phyloP scores from a whole-genome alignment of 306 rosid genomes.

The Citrullus mucosospermus region DNA sequence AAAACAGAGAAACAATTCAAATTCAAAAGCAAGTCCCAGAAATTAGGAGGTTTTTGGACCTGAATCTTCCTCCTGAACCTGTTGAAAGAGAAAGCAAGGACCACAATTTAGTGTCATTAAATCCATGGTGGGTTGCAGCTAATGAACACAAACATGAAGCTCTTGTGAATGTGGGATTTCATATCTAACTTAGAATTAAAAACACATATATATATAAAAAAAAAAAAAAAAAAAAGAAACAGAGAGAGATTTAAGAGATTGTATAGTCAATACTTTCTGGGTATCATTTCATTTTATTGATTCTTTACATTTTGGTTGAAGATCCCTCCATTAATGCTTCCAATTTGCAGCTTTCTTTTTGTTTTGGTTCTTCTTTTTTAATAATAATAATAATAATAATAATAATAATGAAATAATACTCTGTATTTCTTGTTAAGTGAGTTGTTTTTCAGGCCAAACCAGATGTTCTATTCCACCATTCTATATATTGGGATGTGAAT shows the following conservation, averaged over 20 bases:
- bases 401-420: background rate
- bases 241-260: conserved; percentile 15
- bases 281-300: conserved; percentile 43
- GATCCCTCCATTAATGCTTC: conserved; percentile 12
- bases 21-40: conserved; percentile 3
- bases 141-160: conserved; percentile 21
- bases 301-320: conserved; percentile 43
- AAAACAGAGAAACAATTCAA: background rate
- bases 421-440: background rate
- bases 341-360: conserved; percentile 8
- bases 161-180: conserved; percentile 12
- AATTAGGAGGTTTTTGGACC: conserved; percentile 5
- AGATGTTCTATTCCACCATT: too few relatives aligned
- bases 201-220: background rate
- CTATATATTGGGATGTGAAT: too few relatives aligned
- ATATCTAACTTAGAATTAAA: background rate
- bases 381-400: background rate
- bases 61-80: conserved; percentile 16
- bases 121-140: conserved; percentile 30
- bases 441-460: too few relatives aligned
- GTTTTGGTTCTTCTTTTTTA: background rate
- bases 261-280: conserved; percentile 40
- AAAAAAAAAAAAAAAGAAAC: too few relatives aligned
- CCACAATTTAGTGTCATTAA: conserved; percentile 11
- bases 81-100: conserved; percentile 23